These are phyloP conservation scores for Picea abies DNA, from an alignment of 83 land plant genomes.

Conservation along the genomic window DNA sequence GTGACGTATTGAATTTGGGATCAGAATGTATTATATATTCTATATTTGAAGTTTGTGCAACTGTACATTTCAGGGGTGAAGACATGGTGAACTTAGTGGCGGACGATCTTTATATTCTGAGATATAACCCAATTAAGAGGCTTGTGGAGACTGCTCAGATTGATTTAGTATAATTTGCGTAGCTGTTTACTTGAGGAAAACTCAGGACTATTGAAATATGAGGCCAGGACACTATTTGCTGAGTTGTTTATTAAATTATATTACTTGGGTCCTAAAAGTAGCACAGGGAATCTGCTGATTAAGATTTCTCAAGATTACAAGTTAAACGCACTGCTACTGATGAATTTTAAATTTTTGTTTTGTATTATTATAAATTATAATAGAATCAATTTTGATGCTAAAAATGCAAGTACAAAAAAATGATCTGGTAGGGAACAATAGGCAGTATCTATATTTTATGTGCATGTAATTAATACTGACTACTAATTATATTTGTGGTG, in stretches of 20 bases:
- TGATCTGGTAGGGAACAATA: too few species aligned
- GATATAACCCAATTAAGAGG: slow-evolving; percentile 74
- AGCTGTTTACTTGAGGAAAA: neutral
- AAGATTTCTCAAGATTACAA: neutral
- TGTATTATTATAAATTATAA: too few species aligned
- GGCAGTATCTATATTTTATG: too few species aligned
- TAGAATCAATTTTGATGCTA: too few species aligned
- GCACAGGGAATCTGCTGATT: neutral
- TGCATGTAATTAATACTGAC: too few species aligned
- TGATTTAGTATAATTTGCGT: slow-evolving; percentile 63
- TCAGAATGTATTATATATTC: neutral
- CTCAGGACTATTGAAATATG: neutral
- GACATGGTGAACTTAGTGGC: slow-evolving; percentile 68
- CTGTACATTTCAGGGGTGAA: slow-evolving; percentile 56
- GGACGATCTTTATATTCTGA: slow-evolving; percentile 72
- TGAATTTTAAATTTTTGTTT: too few species aligned
- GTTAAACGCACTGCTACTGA: neutral
- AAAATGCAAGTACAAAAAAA: too few species aligned
- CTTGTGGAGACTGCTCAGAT: slow-evolving; percentile 76
- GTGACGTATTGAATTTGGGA: neutral
- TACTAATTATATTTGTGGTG: too few species aligned
- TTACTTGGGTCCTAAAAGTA: neutral
- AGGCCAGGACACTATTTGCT: neutral
- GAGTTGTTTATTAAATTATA: too few species aligned
- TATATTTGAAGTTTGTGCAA: neutral